Percentiles rank a stretch among this genome's conserved stretches.
These are phyloP conservation scores for Candida dajiaensis DNA, from an alignment of 805 yeast genomes.

Conservation along the genomic window DNA sequence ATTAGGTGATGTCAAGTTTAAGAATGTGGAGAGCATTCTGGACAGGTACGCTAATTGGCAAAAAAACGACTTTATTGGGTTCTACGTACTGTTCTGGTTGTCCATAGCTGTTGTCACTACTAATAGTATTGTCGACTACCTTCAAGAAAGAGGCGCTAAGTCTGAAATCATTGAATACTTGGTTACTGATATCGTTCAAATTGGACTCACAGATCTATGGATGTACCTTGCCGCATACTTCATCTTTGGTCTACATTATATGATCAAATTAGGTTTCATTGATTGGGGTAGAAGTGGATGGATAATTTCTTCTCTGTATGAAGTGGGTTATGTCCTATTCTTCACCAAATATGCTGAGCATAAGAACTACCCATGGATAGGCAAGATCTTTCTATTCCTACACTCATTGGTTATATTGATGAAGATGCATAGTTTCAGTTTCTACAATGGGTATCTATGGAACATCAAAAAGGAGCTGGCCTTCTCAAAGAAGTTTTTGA, in stretches of 20 bases:
- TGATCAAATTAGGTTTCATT: slow-evolving; percentile 39
- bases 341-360: slow-evolving; percentile 53
- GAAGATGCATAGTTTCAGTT: slow-evolving; percentile 94
- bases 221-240: slow-evolving; percentile 71
- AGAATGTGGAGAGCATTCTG: slow-evolving; percentile 15
- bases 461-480: slow-evolving; percentile 46
- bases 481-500: slow-evolving; percentile 39
- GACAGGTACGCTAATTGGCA: slow-evolving; percentile 15
- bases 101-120: slow-evolving; percentile 36
- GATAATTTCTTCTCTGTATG: slow-evolving; percentile 52
- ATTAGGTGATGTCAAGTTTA: slow-evolving; percentile 22
- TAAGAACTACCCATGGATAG: slow-evolving; percentile 79
- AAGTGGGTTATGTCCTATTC: slow-evolving; percentile 44
- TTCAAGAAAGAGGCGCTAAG: slow-evolving; percentile 39
- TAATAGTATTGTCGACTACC: slow-evolving; percentile 49
- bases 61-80: slow-evolving; percentile 54
- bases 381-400: slow-evolving; percentile 73
- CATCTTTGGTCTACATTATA: slow-evolving; percentile 51
- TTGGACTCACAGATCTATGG: slow-evolving; percentile 66
- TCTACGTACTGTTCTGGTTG: slow-evolving; percentile 78
- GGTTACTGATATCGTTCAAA: slow-evolving; percentile 52
- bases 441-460: slow-evolving; percentile 90
- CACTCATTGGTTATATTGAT: slow-evolving; percentile 84
- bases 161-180: slow-evolving; percentile 55
- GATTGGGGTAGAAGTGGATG: slow-evolving; percentile 66